A percentile compares a stretch with the other conserved stretches of the same genome.
Conservation (phyloP, 129 eudicot species). For the Flaveria robusta region DNA sequence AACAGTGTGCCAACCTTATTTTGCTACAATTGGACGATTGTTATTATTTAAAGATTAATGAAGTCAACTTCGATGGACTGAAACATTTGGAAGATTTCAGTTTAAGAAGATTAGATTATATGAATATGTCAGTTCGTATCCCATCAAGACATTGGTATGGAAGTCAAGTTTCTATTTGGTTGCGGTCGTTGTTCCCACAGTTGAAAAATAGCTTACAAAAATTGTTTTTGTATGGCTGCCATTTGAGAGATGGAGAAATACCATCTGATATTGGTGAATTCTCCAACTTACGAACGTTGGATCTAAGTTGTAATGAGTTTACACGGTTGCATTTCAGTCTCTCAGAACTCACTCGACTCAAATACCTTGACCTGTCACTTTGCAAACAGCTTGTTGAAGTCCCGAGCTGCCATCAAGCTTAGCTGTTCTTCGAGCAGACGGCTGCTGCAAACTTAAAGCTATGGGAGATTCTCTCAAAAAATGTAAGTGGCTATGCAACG, state of each 20-base stretch:
- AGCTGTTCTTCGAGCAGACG: not conserved
- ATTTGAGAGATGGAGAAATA: not conserved
- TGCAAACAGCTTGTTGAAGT: not conserved
- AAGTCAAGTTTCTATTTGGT: not conserved
- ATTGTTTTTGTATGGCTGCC: not conserved
- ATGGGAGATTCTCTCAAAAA: not conserved
- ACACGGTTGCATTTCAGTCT: not conserved
- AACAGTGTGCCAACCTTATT: not conserved
- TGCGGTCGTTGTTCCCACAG: not conserved
- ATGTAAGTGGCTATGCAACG: not conserved
- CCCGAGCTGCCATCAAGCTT: not conserved
- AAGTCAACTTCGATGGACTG: not conserved
- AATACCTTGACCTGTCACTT: not conserved
- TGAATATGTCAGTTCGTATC: not conserved
- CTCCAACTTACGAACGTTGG: not conserved
- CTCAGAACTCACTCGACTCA: not conserved
- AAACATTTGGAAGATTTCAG: not conserved
- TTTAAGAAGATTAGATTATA: not conserved
- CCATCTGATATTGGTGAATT: not conserved
- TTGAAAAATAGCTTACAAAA: not conserved
- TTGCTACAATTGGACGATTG: not conserved
- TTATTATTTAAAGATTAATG: not conserved
- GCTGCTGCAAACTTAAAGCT: not conserved
- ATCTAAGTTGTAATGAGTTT: not conserved
- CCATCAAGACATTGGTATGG: not conserved